These are phyloP conservation scores for Medicago truncatula DNA, from an alignment of 306 rosid genomes.

Conservation along the genomic window MtrunA17r5.0-ANR NC_053045.1:41901001-41901500, in stretches of 20 bases:
- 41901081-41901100: neutral
- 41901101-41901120: conserved; percentile 4
- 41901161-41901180: conserved; percentile 82
- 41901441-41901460: neutral
- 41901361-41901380: conserved; percentile 8
- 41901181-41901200: conserved; percentile 87
- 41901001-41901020: neutral
- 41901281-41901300: conserved; percentile 20
- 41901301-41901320: conserved; percentile 10
- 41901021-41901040: neutral
- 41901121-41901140: conserved; percentile 16
- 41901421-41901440: neutral
- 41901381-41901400: conserved; percentile 3
- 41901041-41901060: conserved; percentile 1
- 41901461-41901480: conserved; percentile 1
- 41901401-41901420: neutral
- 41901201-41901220: conserved; percentile 90
- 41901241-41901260: conserved; percentile 99
- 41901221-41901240: conserved; percentile 96
- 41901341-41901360: neutral
- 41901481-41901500: conserved; percentile 3
- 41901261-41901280: conserved; percentile 73
- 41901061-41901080: neutral
- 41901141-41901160: conserved; percentile 33
- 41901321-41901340: conserved; percentile 12